phyloP scores from a whole-genome alignment of 1,284 basidiomycete genomes.

The Entoloma clypeatum region DNA sequence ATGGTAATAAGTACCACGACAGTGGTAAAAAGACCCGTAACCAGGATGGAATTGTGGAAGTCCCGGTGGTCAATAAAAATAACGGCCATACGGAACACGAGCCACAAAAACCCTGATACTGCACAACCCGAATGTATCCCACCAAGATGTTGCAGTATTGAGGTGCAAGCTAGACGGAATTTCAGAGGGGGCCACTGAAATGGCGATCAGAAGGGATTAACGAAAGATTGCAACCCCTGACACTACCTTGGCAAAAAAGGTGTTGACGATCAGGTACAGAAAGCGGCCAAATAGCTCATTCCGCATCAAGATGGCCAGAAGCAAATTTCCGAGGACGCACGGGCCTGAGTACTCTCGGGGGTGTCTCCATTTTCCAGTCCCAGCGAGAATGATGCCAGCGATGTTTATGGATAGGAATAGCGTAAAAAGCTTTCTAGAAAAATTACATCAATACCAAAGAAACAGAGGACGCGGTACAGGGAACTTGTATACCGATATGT shows the following conservation, averaged over 20 bases:
- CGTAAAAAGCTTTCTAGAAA: conserved; percentile 55
- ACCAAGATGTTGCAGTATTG: conserved; percentile 70
- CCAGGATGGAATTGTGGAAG: conserved; percentile 52
- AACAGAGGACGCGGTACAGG: not conserved
- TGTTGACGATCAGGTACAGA: conserved; percentile 55
- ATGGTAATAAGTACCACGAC: conserved; percentile 51
- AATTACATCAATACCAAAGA: not conserved
- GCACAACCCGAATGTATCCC: conserved; percentile 76
- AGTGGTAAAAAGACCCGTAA: conserved; percentile 56
- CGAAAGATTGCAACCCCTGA: not conserved
- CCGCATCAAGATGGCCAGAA: conserved; percentile 49
- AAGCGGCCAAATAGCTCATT: conserved; percentile 62
- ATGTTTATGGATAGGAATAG: conserved; percentile 50
- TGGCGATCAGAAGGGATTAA: conserved; percentile 6
- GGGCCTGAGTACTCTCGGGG: conserved; percentile 56
- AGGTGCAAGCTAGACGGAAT: conserved; percentile 67
- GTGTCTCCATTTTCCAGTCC: conserved; percentile 52
- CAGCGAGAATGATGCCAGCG: conserved; percentile 47
- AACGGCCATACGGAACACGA: conserved; percentile 56
- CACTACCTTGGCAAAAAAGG: conserved; percentile 56
- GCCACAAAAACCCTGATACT: conserved; percentile 61
- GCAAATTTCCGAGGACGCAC: conserved; percentile 56
- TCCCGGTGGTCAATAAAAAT: conserved; percentile 45
- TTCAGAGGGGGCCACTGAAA: conserved; percentile 65
- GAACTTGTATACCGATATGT: conserved; percentile 48